Evolutionary conservation across 202 grass and related monocot species (phyloP).

Genomic region (Brachypodium distachyon): DNA sequence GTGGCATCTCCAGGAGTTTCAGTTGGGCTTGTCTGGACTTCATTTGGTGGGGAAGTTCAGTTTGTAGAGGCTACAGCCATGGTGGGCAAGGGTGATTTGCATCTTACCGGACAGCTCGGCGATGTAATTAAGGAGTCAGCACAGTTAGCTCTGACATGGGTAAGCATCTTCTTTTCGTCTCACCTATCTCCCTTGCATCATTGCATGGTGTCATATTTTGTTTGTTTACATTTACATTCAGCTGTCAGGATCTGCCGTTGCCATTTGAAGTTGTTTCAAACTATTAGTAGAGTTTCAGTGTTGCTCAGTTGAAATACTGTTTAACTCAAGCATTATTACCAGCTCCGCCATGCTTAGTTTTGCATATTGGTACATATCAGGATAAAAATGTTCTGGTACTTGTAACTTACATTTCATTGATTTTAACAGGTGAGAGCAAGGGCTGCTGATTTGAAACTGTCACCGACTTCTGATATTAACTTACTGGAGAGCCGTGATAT

Average conservation of each 20-base stretch:
- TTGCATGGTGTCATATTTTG: neutral
- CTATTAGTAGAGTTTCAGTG: neutral
- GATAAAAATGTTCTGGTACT: neutral
- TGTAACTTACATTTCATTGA: neutral
- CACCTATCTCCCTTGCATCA: neutral
- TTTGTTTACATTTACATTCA: neutral
- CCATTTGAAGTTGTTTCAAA: neutral
- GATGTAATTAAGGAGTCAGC: slow-evolving; percentile 99
- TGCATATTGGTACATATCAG: neutral
- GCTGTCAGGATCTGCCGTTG: neutral
- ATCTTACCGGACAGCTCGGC: slow-evolving; percentile 96
- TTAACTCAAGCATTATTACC: neutral
- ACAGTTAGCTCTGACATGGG: slow-evolving; percentile 97
- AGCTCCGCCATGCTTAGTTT: neutral
- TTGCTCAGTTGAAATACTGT: neutral
- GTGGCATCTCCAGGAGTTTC: slow-evolving; percentile 83
- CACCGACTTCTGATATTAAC: slow-evolving; percentile 55
- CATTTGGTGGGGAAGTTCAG: slow-evolving; percentile 89
- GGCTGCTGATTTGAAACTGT: slow-evolving; percentile 76
- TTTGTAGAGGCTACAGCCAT: slow-evolving; percentile 90
- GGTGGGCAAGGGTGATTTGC: slow-evolving; percentile 93
- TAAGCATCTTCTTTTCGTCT: slow-evolving; percentile 29
- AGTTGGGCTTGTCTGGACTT: slow-evolving; percentile 95
- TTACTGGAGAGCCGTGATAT: slow-evolving; percentile 84
- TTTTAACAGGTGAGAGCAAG: slow-evolving; percentile 78